A percentile compares a stretch with the other conserved stretches of the same genome.
Conservation (phyloP, 2,329 filamentous ascomycete genomes). For the Aspergillus ibericus region DNA sequence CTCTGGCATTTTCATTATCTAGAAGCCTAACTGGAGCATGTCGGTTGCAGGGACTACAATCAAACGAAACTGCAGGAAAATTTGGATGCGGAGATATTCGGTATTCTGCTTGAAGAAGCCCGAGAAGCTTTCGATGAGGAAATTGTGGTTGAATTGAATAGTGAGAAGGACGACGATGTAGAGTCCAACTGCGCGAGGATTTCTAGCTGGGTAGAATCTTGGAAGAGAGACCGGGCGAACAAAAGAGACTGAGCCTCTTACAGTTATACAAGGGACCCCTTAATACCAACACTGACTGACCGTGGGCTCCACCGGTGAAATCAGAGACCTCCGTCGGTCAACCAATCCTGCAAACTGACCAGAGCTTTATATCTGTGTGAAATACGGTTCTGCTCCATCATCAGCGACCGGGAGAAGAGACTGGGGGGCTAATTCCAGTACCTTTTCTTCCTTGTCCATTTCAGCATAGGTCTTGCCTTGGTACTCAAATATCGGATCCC, state of each 20-base stretch:
- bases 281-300: not conserved
- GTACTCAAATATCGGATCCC: conserved; percentile 96
- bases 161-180: conserved; percentile 79
- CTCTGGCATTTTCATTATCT: not conserved
- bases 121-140: conserved; percentile 81
- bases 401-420: conserved; percentile 16
- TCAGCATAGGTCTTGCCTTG: conserved; percentile 90
- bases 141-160: conserved; percentile 84
- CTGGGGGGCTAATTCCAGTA: conserved; percentile 37
- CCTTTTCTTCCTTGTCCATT: conserved; percentile 91
- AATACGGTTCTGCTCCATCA: conserved; percentile 67
- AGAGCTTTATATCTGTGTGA: conserved; percentile 90
- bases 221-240: conserved; percentile 61
- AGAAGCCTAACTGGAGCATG: conserved; percentile 4
- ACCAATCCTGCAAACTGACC: conserved; percentile 80
- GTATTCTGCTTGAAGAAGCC: conserved; percentile 88
- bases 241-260: conserved; percentile 25
- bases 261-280: not conserved
- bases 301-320: not conserved
- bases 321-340: conserved; percentile 50
- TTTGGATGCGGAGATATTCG: conserved; percentile 95
- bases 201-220: conserved; percentile 75
- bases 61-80: conserved; percentile 93
- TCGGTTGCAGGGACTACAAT: conserved; percentile 65
- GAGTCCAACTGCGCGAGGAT: conserved; percentile 85